Conservation (phyloP, 768 basidiomycete species). For the Kwoniella dendrophila region DNA sequence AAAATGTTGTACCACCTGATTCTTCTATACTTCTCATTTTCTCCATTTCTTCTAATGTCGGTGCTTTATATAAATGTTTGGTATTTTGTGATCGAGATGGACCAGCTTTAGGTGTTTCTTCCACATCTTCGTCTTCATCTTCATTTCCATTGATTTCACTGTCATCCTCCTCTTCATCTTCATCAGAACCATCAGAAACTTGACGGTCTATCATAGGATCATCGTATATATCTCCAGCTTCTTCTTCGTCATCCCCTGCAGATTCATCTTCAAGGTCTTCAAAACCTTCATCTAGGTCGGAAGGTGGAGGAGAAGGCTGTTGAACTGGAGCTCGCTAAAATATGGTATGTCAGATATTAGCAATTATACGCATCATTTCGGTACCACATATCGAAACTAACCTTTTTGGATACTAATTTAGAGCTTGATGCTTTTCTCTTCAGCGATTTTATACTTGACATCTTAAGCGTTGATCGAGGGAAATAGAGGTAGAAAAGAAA, state of each 20-base stretch:
- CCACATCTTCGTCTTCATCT: conserved; percentile 22
- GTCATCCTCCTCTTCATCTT: conserved; percentile 27
- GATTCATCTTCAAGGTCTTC: conserved; percentile 14
- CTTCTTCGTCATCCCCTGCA: conserved; percentile 8
- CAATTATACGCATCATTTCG: background rate
- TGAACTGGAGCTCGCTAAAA: background rate
- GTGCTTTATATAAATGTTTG: conserved; percentile 52
- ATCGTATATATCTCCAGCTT: conserved; percentile 9
- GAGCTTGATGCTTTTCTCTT: conserved; percentile 29
- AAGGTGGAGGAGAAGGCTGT: conserved; percentile 9
- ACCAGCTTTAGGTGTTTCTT: conserved; percentile 18
- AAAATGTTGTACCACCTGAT: conserved; percentile 70
- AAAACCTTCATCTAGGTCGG: conserved; percentile 15
- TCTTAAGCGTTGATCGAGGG: background rate
- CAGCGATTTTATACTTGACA: conserved; percentile 16
- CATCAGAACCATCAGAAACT: conserved; percentile 3
- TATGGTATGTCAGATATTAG: background rate
- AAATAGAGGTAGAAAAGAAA: background rate
- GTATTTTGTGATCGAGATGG: conserved; percentile 29
- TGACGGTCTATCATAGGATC: conserved; percentile 38
- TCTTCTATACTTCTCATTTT: conserved; percentile 26
- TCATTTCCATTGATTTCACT: conserved; percentile 34
- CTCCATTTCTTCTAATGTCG: conserved; percentile 47
- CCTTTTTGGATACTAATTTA: conserved; percentile 12
- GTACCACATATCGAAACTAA: conserved; percentile 2